Conservation (phyloP, 192 early-diverging fungal species). For the Kappamyces sp. region DNA sequence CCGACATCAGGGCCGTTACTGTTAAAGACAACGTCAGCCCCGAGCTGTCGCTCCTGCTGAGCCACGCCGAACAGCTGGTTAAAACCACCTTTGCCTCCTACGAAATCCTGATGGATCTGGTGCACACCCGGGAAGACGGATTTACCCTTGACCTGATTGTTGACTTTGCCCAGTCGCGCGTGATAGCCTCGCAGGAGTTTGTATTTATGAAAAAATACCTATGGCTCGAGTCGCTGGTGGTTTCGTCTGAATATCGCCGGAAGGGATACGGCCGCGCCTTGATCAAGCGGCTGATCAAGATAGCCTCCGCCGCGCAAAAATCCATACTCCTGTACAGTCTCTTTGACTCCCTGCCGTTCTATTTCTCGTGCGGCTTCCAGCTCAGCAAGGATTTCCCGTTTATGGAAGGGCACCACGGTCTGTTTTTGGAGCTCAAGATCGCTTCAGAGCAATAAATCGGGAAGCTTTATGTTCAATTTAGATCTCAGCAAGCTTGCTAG, state of each 20-base stretch:
- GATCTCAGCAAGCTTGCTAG: slow-evolving; percentile 28
- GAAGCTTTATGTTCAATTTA: background rate
- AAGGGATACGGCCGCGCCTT: background rate
- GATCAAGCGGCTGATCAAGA: too few relatives aligned
- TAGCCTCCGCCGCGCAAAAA: too few relatives aligned
- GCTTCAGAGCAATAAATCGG: too few relatives aligned
- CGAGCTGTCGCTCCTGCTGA: too few relatives aligned
- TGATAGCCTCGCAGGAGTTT: slow-evolving; percentile 13
- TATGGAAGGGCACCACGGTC: too few relatives aligned
- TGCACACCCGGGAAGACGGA: slow-evolving; percentile 9
- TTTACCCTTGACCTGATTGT: slow-evolving; percentile 9
- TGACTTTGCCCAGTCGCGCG: slow-evolving; percentile 3
- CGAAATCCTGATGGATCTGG: slow-evolving; percentile 12
- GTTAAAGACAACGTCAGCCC: too few relatives aligned
- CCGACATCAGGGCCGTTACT: too few relatives aligned
- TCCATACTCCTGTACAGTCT: too few relatives aligned
- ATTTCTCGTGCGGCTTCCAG: too few relatives aligned
- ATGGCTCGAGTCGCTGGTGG: slow-evolving; percentile 10
- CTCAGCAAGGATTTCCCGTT: too few relatives aligned
- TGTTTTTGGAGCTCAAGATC: too few relatives aligned
- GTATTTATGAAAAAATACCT: slow-evolving; percentile 16
- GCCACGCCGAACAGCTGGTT: slow-evolving; percentile 1
- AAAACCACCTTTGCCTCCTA: background rate
- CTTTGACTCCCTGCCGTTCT: too few relatives aligned
- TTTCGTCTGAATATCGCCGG: background rate